These are phyloP conservation scores for Pharnaceum exiguum DNA, from an alignment of 148 eudicot species.

Conservation along the genomic window DNA sequence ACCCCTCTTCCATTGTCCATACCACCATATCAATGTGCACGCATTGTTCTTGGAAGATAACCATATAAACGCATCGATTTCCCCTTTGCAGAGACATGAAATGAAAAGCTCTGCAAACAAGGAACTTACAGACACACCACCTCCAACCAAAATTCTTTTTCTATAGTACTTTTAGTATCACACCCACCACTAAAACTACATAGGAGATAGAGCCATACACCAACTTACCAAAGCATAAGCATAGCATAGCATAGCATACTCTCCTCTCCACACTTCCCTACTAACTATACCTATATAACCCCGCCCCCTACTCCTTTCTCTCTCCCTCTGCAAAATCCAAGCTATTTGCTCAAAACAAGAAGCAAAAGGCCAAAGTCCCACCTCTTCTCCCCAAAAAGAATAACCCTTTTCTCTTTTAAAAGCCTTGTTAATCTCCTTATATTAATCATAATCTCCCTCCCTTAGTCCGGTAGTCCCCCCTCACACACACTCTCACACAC, in stretches of 20 bases:
- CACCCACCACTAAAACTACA: too few relatives aligned
- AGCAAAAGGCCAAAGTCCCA: constrained; percentile 2
- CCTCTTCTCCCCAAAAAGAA: background rate
- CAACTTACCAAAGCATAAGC: too few relatives aligned
- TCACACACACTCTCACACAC: background rate
- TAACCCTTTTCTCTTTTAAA: background rate
- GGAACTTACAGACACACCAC: constrained; percentile 15
- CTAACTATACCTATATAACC: too few relatives aligned
- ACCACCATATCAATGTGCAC: too few relatives aligned
- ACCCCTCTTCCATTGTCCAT: too few relatives aligned
- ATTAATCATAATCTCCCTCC: background rate
- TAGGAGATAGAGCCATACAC: too few relatives aligned
- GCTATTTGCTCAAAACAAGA: background rate
- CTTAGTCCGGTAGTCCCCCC: constrained; percentile 2
- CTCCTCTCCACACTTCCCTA: too few relatives aligned
- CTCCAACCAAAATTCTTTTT: constrained; percentile 16
- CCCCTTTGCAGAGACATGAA: constrained; percentile 10
- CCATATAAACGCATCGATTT: too few relatives aligned
- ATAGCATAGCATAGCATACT: too few relatives aligned
- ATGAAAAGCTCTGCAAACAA: constrained; percentile 11
- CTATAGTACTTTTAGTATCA: background rate
- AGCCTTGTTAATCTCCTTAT: background rate
- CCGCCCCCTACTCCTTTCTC: background rate
- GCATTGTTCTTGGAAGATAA: too few relatives aligned
- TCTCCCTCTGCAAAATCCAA: background rate